Base-by-base conservation (phyloP, 2,329 filamentous ascomycete species). In the Claviceps purpurea region DNA sequence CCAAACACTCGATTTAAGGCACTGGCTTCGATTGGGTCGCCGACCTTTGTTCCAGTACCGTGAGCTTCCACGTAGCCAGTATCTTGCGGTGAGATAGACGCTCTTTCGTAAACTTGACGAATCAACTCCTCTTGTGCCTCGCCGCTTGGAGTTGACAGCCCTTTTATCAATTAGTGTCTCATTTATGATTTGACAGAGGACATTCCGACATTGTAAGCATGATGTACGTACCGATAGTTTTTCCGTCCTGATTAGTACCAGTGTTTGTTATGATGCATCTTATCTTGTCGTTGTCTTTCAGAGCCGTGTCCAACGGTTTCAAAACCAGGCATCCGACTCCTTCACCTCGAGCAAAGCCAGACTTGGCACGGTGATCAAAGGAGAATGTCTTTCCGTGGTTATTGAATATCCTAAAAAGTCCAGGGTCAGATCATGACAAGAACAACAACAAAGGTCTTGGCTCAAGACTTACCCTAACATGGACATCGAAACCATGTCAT, bases 311-410 rank as follows among this genome's bases (percentile, higher is more conserved):
- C 0, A 83, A 67, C 0, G 71, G 72, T 64, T 84, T 84, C n/a
- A 84, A 60, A 11, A 82, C 61, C 2, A 84, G 57, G 48, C 75
- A 69, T 3, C 69, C 77, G 20, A 74, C 72, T 3, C 79, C 81
- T 57, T 84, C 81, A 7, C 79, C 81, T 14, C 81, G 72, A 0
- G 74, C 79, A 57, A 81, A 85, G 0, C 82, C 82, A 41, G 38
- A 58, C 11, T 61, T 47, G 38, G 60, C 61, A 46, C 60, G 48
- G 54, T 64, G 54, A 58, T 66, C 55, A 37, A 60, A 57, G 41
- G 75, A 75, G 49, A 70, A 72, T 13, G 72, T 79, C 40, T 72
- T 68, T 1, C 76, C 76, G 0, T 71, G 70, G 34, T 76, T 71
- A 1, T 74, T 76, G 24, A 81, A 70, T 47, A 58, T 55, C 6